These are phyloP conservation scores for Rhodotorula sp. DNA, from an alignment of 1,284 basidiomycete species.

Conservation along the genomic window DNA sequence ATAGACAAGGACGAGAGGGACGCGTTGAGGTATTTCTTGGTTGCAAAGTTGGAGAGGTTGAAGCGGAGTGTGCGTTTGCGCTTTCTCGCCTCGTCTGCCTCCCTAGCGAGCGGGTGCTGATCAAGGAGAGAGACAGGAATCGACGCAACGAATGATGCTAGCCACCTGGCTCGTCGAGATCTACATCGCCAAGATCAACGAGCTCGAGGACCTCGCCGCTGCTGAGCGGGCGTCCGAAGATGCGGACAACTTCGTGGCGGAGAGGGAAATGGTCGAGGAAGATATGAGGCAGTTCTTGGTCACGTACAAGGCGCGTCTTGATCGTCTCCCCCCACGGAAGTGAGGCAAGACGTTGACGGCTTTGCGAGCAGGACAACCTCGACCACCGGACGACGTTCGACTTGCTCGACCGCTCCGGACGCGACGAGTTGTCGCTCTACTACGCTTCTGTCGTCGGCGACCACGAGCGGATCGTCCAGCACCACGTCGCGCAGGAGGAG, in stretches of 20 bases:
- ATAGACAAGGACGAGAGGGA: slow-evolving; percentile 89
- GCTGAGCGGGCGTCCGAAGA: slow-evolving; percentile 74
- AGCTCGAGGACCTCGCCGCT: slow-evolving; percentile 79
- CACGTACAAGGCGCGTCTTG: slow-evolving; percentile 71
- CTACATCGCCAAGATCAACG: slow-evolving; percentile 93
- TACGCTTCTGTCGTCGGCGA: slow-evolving; percentile 83
- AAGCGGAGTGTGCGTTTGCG: slow-evolving; percentile 63
- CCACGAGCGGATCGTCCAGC: slow-evolving; percentile 78
- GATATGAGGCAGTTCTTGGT: slow-evolving; percentile 88
- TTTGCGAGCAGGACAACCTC: slow-evolving; percentile 64
- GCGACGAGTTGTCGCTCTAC: slow-evolving; percentile 86
- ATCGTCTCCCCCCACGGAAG: background rate
- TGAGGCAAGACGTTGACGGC: background rate
- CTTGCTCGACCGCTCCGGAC: slow-evolving; percentile 86
- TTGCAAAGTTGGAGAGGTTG: slow-evolving; percentile 78
- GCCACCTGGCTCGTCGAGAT: slow-evolving; percentile 99
- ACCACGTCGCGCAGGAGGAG: slow-evolving; percentile 86
- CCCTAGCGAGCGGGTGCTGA: no score
- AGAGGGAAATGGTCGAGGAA: slow-evolving; percentile 81
- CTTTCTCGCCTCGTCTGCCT: background rate
- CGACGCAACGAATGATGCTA: slow-evolving; percentile 94
- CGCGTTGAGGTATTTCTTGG: slow-evolving; percentile 84
- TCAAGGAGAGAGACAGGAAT: no score
- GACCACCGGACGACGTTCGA: slow-evolving; percentile 84
- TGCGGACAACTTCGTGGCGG: slow-evolving; percentile 77